Conservation (phyloP, 768 basidiomycete species). For the Kwoniella mangroviensis region DNA sequence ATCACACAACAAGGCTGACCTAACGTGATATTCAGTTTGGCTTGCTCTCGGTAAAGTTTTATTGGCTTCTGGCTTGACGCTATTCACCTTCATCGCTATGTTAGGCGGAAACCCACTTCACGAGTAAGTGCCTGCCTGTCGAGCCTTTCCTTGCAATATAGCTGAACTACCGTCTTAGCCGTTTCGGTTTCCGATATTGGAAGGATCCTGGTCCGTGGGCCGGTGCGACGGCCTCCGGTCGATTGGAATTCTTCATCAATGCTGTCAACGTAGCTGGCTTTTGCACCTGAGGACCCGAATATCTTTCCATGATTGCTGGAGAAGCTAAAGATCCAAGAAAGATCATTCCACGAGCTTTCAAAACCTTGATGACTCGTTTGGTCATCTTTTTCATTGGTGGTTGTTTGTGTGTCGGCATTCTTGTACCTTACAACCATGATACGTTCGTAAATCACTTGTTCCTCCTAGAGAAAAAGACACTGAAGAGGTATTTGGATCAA, state of each 20-base stretch:
- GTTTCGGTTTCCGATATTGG: conserved; percentile 34
- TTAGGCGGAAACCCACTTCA: conserved; percentile 66
- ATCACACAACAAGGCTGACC: no score
- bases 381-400: conserved; percentile 32
- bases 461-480: no score
- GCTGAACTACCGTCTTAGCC: no score
- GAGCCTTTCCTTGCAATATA: conserved; percentile 47
- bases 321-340: conserved; percentile 32
- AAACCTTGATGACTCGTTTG: conserved; percentile 19
- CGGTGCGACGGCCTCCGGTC: conserved; percentile 14
- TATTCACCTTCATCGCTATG: conserved; percentile 68
- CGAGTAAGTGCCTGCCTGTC: conserved; percentile 51
- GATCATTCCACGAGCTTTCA: conserved; percentile 25
- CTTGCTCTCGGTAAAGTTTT: conserved; percentile 57
- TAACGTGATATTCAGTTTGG: conserved; percentile 27
- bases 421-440: conserved; percentile 30
- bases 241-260: conserved; percentile 23
- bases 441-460: no score
- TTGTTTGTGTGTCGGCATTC: conserved; percentile 30
- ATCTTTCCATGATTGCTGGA: conserved; percentile 29
- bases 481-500: no score
- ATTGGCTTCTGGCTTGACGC: conserved; percentile 62
- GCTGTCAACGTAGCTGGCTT: conserved; percentile 32
- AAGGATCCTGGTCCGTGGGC: conserved; percentile 30
- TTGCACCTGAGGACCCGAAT: conserved; percentile 31